Conservation (phyloP, 2,329 filamentous ascomycete species). For the Rhynchosporium graminicola region DNA sequence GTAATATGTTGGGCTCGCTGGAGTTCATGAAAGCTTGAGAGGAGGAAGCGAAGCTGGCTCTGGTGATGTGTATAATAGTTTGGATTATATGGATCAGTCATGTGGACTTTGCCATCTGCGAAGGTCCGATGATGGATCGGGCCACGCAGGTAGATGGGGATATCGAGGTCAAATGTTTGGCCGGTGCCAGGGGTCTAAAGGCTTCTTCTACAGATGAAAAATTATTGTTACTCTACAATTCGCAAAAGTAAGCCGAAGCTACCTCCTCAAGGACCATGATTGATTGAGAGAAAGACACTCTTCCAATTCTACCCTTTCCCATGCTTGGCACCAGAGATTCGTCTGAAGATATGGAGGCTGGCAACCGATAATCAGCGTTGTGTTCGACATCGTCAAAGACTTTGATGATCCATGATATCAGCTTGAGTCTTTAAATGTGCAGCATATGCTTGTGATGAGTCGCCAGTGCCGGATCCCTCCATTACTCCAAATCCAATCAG, state of each 20-base stretch:
- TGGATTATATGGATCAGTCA: too few species aligned
- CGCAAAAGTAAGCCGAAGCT: not conserved
- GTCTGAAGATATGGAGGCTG: conserved; percentile 3
- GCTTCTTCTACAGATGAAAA: too few species aligned
- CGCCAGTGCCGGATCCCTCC: not conserved
- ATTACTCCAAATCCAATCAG: not conserved
- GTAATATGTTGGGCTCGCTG: not conserved
- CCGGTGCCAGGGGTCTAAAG: not conserved
- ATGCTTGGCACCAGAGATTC: not conserved
- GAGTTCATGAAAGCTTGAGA: not conserved
- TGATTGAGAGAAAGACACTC: not conserved
- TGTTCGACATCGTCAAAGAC: not conserved
- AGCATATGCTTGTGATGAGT: not conserved
- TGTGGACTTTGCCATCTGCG: too few species aligned
- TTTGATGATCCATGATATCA: too few species aligned
- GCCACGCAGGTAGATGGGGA: too few species aligned
- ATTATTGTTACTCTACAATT: not conserved
- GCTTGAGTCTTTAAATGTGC: not conserved
- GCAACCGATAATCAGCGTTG: not conserved
- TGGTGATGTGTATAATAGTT: not conserved
- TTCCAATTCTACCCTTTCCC: not conserved
- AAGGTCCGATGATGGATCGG: too few species aligned
- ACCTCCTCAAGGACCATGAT: not conserved
- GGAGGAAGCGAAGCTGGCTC: too few species aligned
- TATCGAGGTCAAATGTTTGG: too few species aligned